Evolutionary conservation across 257 asterid genomes (phyloP), one percentile per base, ranked within the genome.

Genomic region (Linderniella brevidens): DNA sequence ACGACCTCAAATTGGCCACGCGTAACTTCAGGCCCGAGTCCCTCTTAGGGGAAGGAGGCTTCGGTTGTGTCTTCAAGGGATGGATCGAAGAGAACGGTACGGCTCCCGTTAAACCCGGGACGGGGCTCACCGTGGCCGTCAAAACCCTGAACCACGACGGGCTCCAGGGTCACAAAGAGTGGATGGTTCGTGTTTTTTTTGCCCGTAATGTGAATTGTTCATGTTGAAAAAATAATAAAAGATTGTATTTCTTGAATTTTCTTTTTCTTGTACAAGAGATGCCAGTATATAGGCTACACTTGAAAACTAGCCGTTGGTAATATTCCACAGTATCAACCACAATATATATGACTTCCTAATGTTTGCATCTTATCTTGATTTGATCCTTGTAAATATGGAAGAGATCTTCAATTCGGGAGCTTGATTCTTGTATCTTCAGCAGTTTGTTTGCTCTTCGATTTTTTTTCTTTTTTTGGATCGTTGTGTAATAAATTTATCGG

Each of bases 21-120:
- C 72, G 98, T 63, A 88, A 88, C 55, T 88, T 88, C 49, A 76
- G 96, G 59, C 98, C 98, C 8, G 98, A 88, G 46, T 85, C 96
- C 5, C 96, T 88, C 62, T 94, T 88, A 45, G 98, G 98, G 46
- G 98, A 88, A 72, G 98, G 98, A 36, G 98, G 98, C 12, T 88
- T 88, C 38, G 98, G 98, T 38, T 88, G 98, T 59, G 98, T 88
- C 20, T 88, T 88, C 63, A 88, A 88, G 54, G 98, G 98, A 19
- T 88, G 98, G 98, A 84, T 88, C 16, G 98, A 88, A 73, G 96
- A 88, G 68, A 80, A 84, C n/a, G 98, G 98, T 18, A 88, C 98
- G 3, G 96, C 94, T 15, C 98, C 98, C 7, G 98, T 88, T 44
- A 88, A 81, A 68, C 96, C 98, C 15, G 98, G 98, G 53, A 88